These are phyloP conservation scores for Yamadazyma kitorensis DNA, from an alignment of 805 yeast species.

Conservation along the genomic window DNA sequence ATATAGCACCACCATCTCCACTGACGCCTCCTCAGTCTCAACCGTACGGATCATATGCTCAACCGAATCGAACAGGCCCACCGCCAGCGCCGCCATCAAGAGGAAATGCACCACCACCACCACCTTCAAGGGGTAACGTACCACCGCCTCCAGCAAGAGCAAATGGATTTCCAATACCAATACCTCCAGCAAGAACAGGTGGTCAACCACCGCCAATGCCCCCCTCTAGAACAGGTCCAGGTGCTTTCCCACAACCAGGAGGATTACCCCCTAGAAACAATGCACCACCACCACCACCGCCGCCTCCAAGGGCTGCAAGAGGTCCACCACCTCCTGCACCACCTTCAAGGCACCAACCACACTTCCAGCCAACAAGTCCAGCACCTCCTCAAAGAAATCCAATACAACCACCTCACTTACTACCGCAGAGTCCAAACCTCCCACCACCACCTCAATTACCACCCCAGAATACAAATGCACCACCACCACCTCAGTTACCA, in stretches of 20 bases:
- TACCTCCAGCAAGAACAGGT: constrained; percentile 5
- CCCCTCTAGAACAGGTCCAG: constrained; percentile 8
- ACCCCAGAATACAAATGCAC: constrained; percentile 5
- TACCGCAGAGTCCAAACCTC: constrained; percentile 12
- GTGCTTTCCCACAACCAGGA: constrained; percentile 14
- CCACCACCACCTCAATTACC: constrained; percentile 11
- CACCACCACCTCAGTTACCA: constrained; percentile 13
- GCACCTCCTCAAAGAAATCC: constrained; percentile 16
- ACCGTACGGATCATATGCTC: constrained; percentile 4
- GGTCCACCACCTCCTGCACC: constrained; percentile 13
- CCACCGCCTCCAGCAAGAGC: constrained; percentile 11
- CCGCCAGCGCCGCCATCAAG: constrained; percentile 10
- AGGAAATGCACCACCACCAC: constrained; percentile 19
- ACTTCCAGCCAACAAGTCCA: constrained; percentile 21
- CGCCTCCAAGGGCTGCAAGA: constrained; percentile 11
- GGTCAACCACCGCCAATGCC: constrained; percentile 25
- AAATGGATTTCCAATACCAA: no score
- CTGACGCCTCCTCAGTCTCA: constrained; percentile 2
- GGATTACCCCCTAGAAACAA: constrained; percentile 12
- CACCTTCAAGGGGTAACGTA: constrained; percentile 15
- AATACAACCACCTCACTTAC: constrained; percentile 19
- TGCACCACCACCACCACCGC: constrained; percentile 16
- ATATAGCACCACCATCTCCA: constrained; percentile 17
- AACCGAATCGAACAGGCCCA: not conserved
- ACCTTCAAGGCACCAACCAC: constrained; percentile 8